Evolutionary conservation across 805 yeast genomes (phyloP).

Genomic region (Wickerhamomyces silvicola): DNA sequence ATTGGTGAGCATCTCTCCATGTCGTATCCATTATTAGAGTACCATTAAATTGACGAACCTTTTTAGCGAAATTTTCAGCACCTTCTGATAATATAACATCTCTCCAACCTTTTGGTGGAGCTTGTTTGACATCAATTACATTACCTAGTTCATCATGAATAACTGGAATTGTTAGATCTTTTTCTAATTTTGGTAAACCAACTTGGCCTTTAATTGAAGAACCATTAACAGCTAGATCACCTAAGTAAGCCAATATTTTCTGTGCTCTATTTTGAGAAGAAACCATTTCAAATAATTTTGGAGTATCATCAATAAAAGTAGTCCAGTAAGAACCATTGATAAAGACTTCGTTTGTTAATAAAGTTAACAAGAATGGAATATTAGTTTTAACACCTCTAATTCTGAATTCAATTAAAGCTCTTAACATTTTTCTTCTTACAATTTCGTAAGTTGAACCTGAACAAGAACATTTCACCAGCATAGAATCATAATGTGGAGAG

Average conservation of each 20-base stretch:
- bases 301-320: constrained; percentile 97
- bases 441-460: constrained; percentile 97
- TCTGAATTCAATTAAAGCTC: constrained; percentile 95
- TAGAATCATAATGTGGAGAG: constrained; percentile 95
- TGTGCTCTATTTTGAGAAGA: constrained; percentile 95
- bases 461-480: constrained; percentile 96
- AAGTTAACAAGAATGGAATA: constrained; percentile 89
- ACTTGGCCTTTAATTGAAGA: constrained; percentile 93
- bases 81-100: constrained; percentile 78
- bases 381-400: constrained; percentile 98
- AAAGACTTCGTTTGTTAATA: constrained; percentile 85
- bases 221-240: constrained; percentile 93
- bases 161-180: constrained; percentile 71
- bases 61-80: constrained; percentile 83
- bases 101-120: constrained; percentile 83
- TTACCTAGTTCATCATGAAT: constrained; percentile 59
- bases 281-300: constrained; percentile 90
- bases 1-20: constrained; percentile 99
- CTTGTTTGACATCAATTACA: constrained; percentile 48
- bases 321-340: constrained; percentile 92
- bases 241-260: constrained; percentile 84
- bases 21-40: constrained; percentile 96
- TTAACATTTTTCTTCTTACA: constrained; percentile 94
- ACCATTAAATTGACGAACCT: constrained; percentile 79
- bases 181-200: constrained; percentile 78